These are phyloP conservation scores for Neofusicoccum umdonicola DNA, from an alignment of 2,329 filamentous ascomycete genomes.

Conservation along the genomic window DNA sequence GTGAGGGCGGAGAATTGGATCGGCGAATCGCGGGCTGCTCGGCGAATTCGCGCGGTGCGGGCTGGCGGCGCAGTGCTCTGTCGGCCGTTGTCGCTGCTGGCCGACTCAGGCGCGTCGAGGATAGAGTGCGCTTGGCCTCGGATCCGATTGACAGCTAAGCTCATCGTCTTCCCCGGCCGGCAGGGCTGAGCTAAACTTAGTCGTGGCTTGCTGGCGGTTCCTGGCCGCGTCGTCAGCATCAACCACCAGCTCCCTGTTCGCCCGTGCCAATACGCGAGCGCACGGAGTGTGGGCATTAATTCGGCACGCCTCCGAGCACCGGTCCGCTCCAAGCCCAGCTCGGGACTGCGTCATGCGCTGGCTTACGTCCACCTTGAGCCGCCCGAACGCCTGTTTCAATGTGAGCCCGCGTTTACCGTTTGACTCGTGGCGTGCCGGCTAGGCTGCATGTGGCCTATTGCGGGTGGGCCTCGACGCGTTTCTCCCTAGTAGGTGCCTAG, in stretches of 20 bases:
- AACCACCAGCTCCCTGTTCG: not conserved
- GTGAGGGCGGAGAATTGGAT: not conserved
- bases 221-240: not conserved
- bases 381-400: not conserved
- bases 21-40: not conserved
- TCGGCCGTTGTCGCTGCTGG: not conserved
- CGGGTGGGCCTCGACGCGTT: not conserved
- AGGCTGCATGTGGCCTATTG: not conserved
- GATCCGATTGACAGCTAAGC: not conserved
- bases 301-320: not conserved
- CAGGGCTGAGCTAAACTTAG: conserved; percentile 11
- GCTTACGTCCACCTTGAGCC: not conserved
- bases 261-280: not conserved
- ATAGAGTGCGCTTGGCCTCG: not conserved
- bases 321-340: not conserved
- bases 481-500: not conserved
- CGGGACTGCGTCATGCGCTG: not conserved
- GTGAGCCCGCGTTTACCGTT: not conserved
- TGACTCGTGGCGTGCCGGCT: not conserved
- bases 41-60: not conserved
- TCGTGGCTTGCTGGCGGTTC: not conserved
- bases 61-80: not conserved
- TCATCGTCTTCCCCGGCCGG: not conserved
- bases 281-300: not conserved
- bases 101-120: not conserved